phyloP scores from a whole-genome alignment of 371 early-diverging fungal species.

The Entomophthora muscae region DNA sequence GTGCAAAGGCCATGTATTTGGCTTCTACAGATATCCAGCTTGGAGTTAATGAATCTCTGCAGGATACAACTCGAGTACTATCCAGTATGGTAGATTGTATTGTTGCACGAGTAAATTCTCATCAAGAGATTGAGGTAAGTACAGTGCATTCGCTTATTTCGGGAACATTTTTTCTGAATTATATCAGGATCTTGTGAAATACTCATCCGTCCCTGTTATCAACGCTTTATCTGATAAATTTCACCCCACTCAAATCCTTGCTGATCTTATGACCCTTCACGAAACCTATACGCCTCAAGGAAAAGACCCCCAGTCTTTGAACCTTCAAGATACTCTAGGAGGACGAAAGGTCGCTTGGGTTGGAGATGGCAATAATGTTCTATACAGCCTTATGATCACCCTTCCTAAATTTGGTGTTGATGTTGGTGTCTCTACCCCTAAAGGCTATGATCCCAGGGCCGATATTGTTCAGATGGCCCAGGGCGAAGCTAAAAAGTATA shows the following conservation, averaged over 20 bases:
- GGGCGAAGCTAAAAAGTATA: constrained; percentile 24
- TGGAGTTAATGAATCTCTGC: constrained; percentile 76
- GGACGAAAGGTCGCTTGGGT: constrained; percentile 81
- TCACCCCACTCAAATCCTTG: constrained; percentile 92
- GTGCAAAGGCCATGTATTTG: constrained; percentile 87
- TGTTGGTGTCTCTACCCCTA: constrained; percentile 69
- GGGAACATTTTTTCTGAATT: no score
- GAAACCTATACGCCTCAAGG: constrained; percentile 28
- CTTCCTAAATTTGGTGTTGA: constrained; percentile 75
- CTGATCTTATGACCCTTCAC: constrained; percentile 86
- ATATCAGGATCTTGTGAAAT: constrained; percentile 60
- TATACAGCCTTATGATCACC: constrained; percentile 71
- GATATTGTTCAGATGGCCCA: constrained; percentile 41
- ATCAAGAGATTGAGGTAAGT: constrained; percentile 67
- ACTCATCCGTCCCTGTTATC: constrained; percentile 81
- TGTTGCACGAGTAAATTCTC: constrained; percentile 79
- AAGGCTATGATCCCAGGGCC: constrained; percentile 50
- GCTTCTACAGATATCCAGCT: constrained; percentile 86
- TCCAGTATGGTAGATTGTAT: constrained; percentile 87
- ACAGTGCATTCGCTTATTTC: no score
- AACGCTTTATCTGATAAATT: constrained; percentile 84
- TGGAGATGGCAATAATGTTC: constrained; percentile 91
- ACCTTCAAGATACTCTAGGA: constrained; percentile 31
- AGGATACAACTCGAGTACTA: constrained; percentile 77
- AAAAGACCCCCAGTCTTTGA: constrained; percentile 11